phyloP scores from a whole-genome alignment of 1,139 yeast genomes.

The Kluyveromyces sp. region DNA sequence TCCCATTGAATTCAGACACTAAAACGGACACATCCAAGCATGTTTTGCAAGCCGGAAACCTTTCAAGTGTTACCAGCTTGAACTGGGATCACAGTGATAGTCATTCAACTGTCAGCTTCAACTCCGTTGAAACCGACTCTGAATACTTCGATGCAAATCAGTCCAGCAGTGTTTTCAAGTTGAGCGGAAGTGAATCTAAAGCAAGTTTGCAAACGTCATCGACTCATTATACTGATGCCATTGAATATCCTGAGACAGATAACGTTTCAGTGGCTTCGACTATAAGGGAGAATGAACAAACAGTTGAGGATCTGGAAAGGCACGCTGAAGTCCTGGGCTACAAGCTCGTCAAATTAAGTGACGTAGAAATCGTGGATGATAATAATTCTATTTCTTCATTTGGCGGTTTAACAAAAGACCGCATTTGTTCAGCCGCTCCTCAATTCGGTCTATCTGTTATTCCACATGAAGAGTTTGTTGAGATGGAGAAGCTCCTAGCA shows the following conservation, averaged over 20 bases:
- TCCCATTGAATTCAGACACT: constrained; percentile 12
- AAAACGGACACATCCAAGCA: not conserved
- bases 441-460: constrained; percentile 27
- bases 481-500: constrained; percentile 6
- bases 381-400: not conserved
- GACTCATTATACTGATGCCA: constrained; percentile 24
- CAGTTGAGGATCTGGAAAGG: constrained; percentile 19
- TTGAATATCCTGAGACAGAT: constrained; percentile 13
- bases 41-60: not conserved
- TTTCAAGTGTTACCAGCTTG: not conserved
- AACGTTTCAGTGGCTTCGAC: constrained; percentile 27
- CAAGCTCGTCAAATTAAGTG: constrained; percentile 16
- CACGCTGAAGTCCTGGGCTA: constrained; percentile 26
- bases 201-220: constrained; percentile 8
- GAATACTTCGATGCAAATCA: constrained; percentile 17
- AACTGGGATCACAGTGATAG: constrained; percentile 6
- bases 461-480: constrained; percentile 25
- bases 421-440: constrained; percentile 15
- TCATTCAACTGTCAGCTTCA: constrained; percentile 17
- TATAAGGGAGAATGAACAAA: constrained; percentile 10
- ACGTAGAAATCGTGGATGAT: constrained; percentile 1
- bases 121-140: constrained; percentile 22
- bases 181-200: constrained; percentile 5
- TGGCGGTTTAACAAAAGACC: constrained; percentile 7
- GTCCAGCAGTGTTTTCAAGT: not conserved